These are phyloP conservation scores for Sporothrix curviconia DNA, from an alignment of 2,329 filamentous ascomycete genomes.

Conservation along the genomic window DNA sequence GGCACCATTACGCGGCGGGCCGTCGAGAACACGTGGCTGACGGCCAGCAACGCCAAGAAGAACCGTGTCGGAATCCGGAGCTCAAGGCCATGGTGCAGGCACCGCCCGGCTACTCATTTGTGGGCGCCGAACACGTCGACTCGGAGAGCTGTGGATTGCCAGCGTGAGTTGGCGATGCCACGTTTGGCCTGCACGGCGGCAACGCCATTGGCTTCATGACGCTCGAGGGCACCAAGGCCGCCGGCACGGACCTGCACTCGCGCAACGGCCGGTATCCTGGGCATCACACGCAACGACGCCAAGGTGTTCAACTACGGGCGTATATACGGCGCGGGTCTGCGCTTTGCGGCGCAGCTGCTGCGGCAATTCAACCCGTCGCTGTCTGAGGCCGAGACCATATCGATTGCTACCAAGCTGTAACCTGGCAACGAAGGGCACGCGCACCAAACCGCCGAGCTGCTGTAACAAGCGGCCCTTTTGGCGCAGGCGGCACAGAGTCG, in stretches of 20 bases:
- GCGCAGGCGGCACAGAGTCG: slow-evolving; percentile 91
- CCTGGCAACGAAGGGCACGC: slow-evolving; percentile 80
- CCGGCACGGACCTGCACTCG: slow-evolving; percentile 89
- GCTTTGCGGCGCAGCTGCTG: slow-evolving; percentile 83
- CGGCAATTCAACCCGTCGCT: slow-evolving; percentile 87
- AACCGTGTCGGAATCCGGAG: slow-evolving; percentile 94
- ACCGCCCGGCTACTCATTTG: slow-evolving; percentile 83
- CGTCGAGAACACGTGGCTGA: slow-evolving; percentile 97
- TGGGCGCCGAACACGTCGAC: slow-evolving; percentile 95
- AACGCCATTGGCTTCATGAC: slow-evolving; percentile 99
- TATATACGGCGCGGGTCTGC: slow-evolving; percentile 95
- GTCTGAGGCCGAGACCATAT: slow-evolving; percentile 68
- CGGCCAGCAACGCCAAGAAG: slow-evolving; percentile 91
- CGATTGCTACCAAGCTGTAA: slow-evolving; percentile 77
- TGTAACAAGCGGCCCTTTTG: slow-evolving; percentile 78
- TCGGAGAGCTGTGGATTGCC: slow-evolving; percentile 98
- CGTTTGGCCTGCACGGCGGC: slow-evolving; percentile 89
- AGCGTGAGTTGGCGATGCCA: slow-evolving; percentile 89
- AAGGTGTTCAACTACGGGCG: slow-evolving; percentile 99
- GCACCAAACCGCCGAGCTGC: slow-evolving; percentile 65
- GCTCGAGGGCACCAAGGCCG: slow-evolving; percentile 87
- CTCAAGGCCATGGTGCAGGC: slow-evolving; percentile 95
- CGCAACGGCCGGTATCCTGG: slow-evolving; percentile 85
- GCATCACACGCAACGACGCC: slow-evolving; percentile 89
- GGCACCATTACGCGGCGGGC: slow-evolving; percentile 90